Base-by-base conservation (phyloP, 2,329 filamentous ascomycete species). In the Stachybotrys echinatus region DNA sequence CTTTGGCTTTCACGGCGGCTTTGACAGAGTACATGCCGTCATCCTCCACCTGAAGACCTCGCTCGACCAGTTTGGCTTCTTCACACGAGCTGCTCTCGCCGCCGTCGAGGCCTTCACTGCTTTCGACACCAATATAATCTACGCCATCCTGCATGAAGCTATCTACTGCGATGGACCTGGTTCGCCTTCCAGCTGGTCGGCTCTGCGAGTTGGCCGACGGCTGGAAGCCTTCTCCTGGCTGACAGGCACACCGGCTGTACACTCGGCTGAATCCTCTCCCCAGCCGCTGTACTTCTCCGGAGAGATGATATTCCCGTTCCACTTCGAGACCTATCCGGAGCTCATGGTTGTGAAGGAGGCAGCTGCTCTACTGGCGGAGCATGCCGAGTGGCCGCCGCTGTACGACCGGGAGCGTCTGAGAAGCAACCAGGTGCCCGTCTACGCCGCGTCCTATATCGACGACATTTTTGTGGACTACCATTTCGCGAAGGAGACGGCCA, bases 401-500 rank as follows among this genome's bases (percentile, higher is more conserved):
- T 96, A 96, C 65, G 82, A 95, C 61, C 74, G 82, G 54, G 79
- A 81, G 48, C 85, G 88, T 66, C 74, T 96, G 45, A 78, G 76
- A 18, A 80, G 77, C 59, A 96, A 96, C 60, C 76, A 84, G 51
- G 89, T 96, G 0, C 92, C 92, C 0, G 83, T 95, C 0, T 96
- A 94, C 61, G 87, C 91, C 1, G 89, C 88, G 1, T 87, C 83
- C 2, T 97, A 88, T 58, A 66, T 89, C 5, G 87, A 96, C 54
- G 91, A 96, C 64, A 94, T 96, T 88, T 96, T 95, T 61, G 92
- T 97, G 23, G 88, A 95, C 61, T 88, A 81, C 57, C 81, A 82
- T 6, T 72, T 91, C 49, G 87, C 88, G 8, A 77, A 81, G 58
- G 82, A 87, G 58, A 95, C 90, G 17, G 89, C 89, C 10, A 72